These are phyloP conservation scores for Excoecaria cochinchinensis DNA, from an alignment of 345 rosid genomes.

Conservation along the genomic window DNA sequence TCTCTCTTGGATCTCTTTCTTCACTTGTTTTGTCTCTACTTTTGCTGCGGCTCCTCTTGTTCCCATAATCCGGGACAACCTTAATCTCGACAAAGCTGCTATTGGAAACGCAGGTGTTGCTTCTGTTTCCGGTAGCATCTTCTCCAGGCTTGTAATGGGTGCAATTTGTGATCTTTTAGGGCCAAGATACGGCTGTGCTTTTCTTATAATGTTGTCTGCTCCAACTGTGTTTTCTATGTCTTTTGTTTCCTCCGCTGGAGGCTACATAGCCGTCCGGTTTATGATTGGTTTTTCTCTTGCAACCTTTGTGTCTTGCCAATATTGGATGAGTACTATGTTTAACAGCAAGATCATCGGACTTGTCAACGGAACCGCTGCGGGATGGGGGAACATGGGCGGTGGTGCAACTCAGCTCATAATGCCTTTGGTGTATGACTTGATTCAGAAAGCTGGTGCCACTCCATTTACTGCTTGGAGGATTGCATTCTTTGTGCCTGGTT, in stretches of 20 bases:
- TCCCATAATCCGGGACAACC: conserved; percentile 81
- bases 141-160: conserved; percentile 89
- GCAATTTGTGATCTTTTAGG: conserved; percentile 80
- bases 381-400: conserved; percentile 96
- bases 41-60: conserved; percentile 90
- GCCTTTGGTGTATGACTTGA: conserved; percentile 73
- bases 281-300: conserved; percentile 93
- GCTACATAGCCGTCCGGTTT: conserved; percentile 66
- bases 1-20: conserved; percentile 84
- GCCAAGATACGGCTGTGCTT: conserved; percentile 80
- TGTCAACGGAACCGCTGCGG: conserved; percentile 85
- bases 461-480: conserved; percentile 92
- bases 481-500: conserved; percentile 82
- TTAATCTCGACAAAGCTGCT: conserved; percentile 60
- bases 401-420: conserved; percentile 82
- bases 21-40: conserved; percentile 76
- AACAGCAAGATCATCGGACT: conserved; percentile 79
- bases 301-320: conserved; percentile 86
- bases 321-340: conserved; percentile 94
- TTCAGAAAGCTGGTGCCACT: conserved; percentile 51
- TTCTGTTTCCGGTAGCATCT: conserved; percentile 83
- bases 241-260: conserved; percentile 53
- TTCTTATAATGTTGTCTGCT: conserved; percentile 71
- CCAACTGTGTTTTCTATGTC: conserved; percentile 89
- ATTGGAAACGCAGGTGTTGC: conserved; percentile 87